Evolutionary conservation across 2,329 filamentous ascomycete genomes (phyloP).

Genomic region (Exophiala spinifera): DNA sequence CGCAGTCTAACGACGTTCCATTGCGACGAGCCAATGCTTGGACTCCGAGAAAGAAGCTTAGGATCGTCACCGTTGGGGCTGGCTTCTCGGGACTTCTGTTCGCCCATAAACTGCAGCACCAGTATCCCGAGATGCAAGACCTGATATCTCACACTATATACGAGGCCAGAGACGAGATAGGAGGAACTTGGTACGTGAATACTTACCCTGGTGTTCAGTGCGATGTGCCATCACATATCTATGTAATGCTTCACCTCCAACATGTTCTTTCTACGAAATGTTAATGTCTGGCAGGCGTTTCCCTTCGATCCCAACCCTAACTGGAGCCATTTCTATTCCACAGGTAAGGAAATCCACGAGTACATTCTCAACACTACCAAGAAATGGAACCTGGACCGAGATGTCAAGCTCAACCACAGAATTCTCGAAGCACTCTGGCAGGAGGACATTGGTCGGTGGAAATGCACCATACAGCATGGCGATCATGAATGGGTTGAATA

Average conservation of each 20-base stretch:
- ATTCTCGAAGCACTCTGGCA: constrained; percentile 59
- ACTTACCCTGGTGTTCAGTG: constrained; percentile 29
- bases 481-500: background rate
- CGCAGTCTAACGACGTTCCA: background rate
- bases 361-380: constrained; percentile 64
- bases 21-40: background rate
- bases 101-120: background rate
- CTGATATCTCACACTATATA: constrained; percentile 19
- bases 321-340: constrained; percentile 67
- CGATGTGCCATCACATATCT: constrained; percentile 22
- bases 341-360: constrained; percentile 62
- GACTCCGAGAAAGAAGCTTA: background rate
- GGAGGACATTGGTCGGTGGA: constrained; percentile 53
- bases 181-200: constrained; percentile 34
- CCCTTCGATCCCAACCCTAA: constrained; percentile 65
- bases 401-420: constrained; percentile 54
- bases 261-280: background rate
- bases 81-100: background rate
- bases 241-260: constrained; percentile 1
- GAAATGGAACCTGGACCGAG: constrained; percentile 63
- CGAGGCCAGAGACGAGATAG: constrained; percentile 31
- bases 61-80: background rate
- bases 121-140: constrained; percentile 1
- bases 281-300: constrained; percentile 32
- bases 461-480: constrained; percentile 33